Base-by-base conservation (phyloP, 352 stramenopile genomes). In the Phytophthora brassicae region DNA sequence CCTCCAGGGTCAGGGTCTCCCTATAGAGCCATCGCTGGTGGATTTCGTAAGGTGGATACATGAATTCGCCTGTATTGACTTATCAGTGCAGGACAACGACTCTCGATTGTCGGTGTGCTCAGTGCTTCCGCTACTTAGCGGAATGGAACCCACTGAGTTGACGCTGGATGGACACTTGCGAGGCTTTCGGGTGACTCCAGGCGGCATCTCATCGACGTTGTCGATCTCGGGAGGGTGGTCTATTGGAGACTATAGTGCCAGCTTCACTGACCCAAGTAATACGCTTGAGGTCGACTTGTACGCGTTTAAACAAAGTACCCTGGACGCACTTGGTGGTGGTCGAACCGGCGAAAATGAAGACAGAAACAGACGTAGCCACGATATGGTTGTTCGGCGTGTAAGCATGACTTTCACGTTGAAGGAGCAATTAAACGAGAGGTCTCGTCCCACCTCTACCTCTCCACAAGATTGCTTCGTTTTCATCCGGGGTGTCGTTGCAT, bases 181-280 rank as follows among this genome's bases (percentile, higher is more conserved):
- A n/a, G 53, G 73, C 35, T 79, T 75, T 41, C 61, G 56, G 8
- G 58, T 56, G 31, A 66, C 72, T 17, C 70, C 67, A 0, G 59
- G 68, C 29, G 71, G 68, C n/a, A 28, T 67, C 12, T 58, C 63
- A 22, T 68, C 58, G 12, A 74, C 50, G 55, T 52, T 39, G 39
- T 60, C 35, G 16, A 28, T 17, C 33, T 26, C 42, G 8, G 42
- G 41, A 14, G 23, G 31, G 2, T 60, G 53, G 53, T 45, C 29
- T 13, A 46, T 60, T 26, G 43, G 53, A 19, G 53, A 60, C 53
- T 53, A 60, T 17, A 33, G 14, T 22, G 53, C 29, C 19, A 47
- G 23, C 19, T 60, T 60, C 53, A 46, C 48, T 6, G 14, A 46
- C 13, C 19, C 20, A n/a, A 23, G 31, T 12, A 16, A 38, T 9